Evolutionary conservation across 345 rosid genomes (phyloP).

Genomic region (Litchi chinensis): DNA sequence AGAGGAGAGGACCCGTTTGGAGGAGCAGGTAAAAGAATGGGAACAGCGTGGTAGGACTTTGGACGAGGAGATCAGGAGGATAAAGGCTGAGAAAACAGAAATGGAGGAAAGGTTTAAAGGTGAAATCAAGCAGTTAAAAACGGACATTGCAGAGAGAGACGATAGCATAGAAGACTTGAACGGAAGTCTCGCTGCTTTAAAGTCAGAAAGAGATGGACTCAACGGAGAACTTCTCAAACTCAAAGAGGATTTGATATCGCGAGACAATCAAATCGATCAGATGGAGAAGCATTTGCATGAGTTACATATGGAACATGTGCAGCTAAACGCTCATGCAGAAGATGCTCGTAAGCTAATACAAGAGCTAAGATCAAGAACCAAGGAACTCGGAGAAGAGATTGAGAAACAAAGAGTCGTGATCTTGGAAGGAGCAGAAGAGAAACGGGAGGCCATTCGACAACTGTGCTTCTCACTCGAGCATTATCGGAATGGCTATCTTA

Average conservation of each 20-base stretch:
- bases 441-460: slow-evolving; percentile 74
- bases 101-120: slow-evolving; percentile 38
- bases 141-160: slow-evolving; percentile 44
- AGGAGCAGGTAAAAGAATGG: slow-evolving; percentile 57
- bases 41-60: slow-evolving; percentile 63
- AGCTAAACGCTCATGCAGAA: slow-evolving; percentile 37
- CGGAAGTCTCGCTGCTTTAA: slow-evolving; percentile 33
- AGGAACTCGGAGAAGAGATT: slow-evolving; percentile 51
- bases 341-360: slow-evolving; percentile 26
- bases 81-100: slow-evolving; percentile 48
- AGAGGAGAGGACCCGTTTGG: slow-evolving; percentile 46
- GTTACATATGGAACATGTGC: slow-evolving; percentile 53
- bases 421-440: slow-evolving; percentile 61
- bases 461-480: slow-evolving; percentile 71
- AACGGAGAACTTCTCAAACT: slow-evolving; percentile 30
- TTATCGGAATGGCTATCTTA: slow-evolving; percentile 49
- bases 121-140: slow-evolving; percentile 41
- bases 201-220: slow-evolving; percentile 45
- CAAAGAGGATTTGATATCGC: slow-evolving; percentile 36
- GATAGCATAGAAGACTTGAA: slow-evolving; percentile 36
- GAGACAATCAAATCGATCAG: slow-evolving; percentile 42
- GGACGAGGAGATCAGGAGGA: slow-evolving; percentile 61
- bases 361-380: slow-evolving; percentile 41
- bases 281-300: slow-evolving; percentile 50
- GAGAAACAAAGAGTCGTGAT: slow-evolving; percentile 46